Conservation (phyloP, 2,329 filamentous ascomycete species). For the Aspergillus pseudotamarii region DNA sequence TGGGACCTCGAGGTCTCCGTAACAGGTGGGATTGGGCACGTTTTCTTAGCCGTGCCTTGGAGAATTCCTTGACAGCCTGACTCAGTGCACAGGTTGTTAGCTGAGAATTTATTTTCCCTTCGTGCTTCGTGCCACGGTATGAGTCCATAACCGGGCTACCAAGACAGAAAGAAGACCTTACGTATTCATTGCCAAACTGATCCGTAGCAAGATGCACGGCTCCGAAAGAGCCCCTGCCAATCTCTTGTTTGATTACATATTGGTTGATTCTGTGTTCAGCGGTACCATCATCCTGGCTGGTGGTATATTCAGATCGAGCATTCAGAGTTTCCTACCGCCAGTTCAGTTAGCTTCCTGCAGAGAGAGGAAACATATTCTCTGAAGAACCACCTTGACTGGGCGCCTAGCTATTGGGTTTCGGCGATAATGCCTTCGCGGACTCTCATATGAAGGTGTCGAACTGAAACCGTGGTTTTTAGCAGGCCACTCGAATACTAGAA, state of each 20-base stretch:
- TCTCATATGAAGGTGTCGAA: slow-evolving; percentile 61
- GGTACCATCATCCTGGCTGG: slow-evolving; percentile 78
- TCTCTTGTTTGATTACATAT: slow-evolving; percentile 91
- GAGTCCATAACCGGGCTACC: too few relatives aligned
- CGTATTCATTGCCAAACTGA: slow-evolving; percentile 90
- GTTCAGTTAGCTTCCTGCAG: not conserved
- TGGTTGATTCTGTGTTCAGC: slow-evolving; percentile 90
- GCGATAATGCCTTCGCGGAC: slow-evolving; percentile 67
- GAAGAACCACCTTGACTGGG: slow-evolving; percentile 60
- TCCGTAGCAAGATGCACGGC: slow-evolving; percentile 88
- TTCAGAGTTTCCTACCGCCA: slow-evolving; percentile 78
- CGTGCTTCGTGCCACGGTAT: not conserved
- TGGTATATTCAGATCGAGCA: slow-evolving; percentile 83
- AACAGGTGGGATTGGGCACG: slow-evolving; percentile 88
- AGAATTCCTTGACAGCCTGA: slow-evolving; percentile 96
- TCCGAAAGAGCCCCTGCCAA: slow-evolving; percentile 94
- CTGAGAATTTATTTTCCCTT: slow-evolving; percentile 20
- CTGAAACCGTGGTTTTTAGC: slow-evolving; percentile 35
- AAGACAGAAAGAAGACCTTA: slow-evolving; percentile 50
- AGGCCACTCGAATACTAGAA: slow-evolving; percentile 10
- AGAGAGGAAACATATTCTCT: not conserved
- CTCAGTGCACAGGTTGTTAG: slow-evolving; percentile 9
- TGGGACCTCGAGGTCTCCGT: slow-evolving; percentile 60
- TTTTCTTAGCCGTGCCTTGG: slow-evolving; percentile 85
- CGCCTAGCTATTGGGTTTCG: slow-evolving; percentile 62